Base-by-base conservation (phyloP, 2,329 filamentous ascomycete genomes). In the Colletotrichum sp. region DNA sequence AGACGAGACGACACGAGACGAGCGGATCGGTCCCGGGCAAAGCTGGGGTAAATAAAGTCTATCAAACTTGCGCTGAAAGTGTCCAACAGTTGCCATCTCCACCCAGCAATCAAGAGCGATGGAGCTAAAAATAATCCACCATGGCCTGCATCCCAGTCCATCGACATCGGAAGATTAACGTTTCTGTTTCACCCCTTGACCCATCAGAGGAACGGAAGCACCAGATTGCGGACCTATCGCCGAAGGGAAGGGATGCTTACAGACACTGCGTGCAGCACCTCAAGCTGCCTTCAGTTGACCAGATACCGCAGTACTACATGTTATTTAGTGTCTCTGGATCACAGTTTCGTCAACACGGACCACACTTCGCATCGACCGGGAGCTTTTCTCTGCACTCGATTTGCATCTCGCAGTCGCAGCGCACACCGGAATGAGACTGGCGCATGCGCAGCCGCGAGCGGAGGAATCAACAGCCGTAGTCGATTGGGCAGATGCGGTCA, bases 91-190 rank as follows among this genome's bases (percentile, higher is more conserved):
- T 67, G 52, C 39, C 28, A 44, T 49, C 69, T 63, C 62, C 64
- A 52, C 34, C 52, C 75, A 77, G 71, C 66, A 34, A 21, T n/a
- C 13, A 63, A 21, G 18, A 16, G 57, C 66, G 57, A 55, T n/a
- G 60, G 9, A 57, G 72, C 76, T 78, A 77, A 77, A 75, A 77
- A 75, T 78, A 78, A 63, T 65, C 68, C 71, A 69, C 70, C 63
- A n/a, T 63, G 59, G 76, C 21, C 70, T 77, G 32, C 44, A 77
- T 69, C 76, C 72, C 72, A 62, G 76, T 69, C 49, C 64, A 72
- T 77, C 76, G 34, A 67, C 68, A 64, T 77, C 72, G 76, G 76
- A 77, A 77, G 72, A 77, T 77, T 77, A 76, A 72, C 72, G 55
- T 72, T 76, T 69, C 36, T 69, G 72, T 76, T 77, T 76, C 76